phyloP scores from a whole-genome alignment of 805 yeast species.

The Tetrapisispora nanseiensis region DNA sequence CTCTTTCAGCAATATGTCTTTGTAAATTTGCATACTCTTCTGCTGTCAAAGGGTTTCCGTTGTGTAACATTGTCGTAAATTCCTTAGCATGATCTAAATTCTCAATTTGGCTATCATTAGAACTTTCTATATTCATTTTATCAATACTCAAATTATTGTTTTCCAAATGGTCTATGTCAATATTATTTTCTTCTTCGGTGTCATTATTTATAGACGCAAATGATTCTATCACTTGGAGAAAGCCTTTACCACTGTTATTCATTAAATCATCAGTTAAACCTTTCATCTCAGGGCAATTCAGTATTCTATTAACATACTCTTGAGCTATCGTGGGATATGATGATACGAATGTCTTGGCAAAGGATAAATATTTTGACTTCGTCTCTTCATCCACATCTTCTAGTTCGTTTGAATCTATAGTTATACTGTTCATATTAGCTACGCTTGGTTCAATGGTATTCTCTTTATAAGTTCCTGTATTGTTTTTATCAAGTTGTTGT shows the following conservation, averaged over 20 bases:
- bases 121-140: not conserved
- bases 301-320: conserved; percentile 25
- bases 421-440: not conserved
- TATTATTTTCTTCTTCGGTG: not conserved
- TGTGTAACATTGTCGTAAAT: conserved; percentile 23
- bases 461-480: not conserved
- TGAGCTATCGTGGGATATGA: conserved; percentile 28
- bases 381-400: conserved; percentile 9
- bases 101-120: not conserved
- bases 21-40: conserved; percentile 26
- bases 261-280: conserved; percentile 73
- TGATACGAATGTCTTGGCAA: conserved; percentile 26
- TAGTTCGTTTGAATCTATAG: conserved; percentile 2
- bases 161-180: too few species aligned
- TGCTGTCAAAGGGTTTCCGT: conserved; percentile 23
- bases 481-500: not conserved
- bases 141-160: not conserved
- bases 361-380: conserved; percentile 17
- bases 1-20: conserved; percentile 25
- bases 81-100: conserved; percentile 10
- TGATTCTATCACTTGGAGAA: conserved; percentile 71
- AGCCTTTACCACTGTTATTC: conserved; percentile 50
- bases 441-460: not conserved
- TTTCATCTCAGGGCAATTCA: conserved; percentile 36
- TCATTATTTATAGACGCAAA: conserved; percentile 41